Evolutionary conservation across 768 basidiomycete genomes (phyloP), one percentile per base, ranked within the genome.

Genomic region (Mrakia blollopis): DNA sequence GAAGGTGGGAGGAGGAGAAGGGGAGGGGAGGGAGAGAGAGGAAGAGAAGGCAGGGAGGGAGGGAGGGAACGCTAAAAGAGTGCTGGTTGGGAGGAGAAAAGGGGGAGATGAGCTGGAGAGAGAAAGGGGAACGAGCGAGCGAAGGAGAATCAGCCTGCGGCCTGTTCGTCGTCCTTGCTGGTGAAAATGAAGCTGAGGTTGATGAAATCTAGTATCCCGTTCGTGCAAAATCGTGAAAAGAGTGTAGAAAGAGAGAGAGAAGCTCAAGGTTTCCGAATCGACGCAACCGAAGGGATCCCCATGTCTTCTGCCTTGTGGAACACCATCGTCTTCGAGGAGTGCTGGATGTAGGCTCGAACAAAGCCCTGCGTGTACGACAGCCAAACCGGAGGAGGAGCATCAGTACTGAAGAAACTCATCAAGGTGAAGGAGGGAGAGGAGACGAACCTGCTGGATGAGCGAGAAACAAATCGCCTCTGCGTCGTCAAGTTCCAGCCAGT

Each of bases 401-500:
- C n/a, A n/a, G n/a, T n/a, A n/a, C n/a, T n/a, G n/a, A n/a, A n/a
- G n/a, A n/a, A n/a, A n/a, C n/a, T n/a, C n/a, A n/a, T n/a, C n/a
- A n/a, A n/a, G n/a, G 4, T 14, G 23, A 62, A 7, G 10, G 35
- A 62, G 30, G 14, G 25, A 72, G 16, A 57, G 67, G 69, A 18
- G 41, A 57, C 77, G 11, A 2, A 78, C 77, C 73, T 69, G 70
- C 30, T 74, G 69, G 13, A 78, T 41, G 32, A 78, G 68, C 2
- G 67, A 62, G 10, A 74, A 44, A 44, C 67, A 69, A 63, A 78
- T 74, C 73, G 73, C 74, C 41, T 78, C 77, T 3, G 77, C 77
- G 32, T 78, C 77, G 39, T 74, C 65, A 28, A 78, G 47, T 47
- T 73, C 72, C 62, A 74, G 35, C 61, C 57, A 73, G 10, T 68